Evolutionary conservation across 331 rosid species (phyloP).

Genomic region (Stylosanthes scabra): DNA sequence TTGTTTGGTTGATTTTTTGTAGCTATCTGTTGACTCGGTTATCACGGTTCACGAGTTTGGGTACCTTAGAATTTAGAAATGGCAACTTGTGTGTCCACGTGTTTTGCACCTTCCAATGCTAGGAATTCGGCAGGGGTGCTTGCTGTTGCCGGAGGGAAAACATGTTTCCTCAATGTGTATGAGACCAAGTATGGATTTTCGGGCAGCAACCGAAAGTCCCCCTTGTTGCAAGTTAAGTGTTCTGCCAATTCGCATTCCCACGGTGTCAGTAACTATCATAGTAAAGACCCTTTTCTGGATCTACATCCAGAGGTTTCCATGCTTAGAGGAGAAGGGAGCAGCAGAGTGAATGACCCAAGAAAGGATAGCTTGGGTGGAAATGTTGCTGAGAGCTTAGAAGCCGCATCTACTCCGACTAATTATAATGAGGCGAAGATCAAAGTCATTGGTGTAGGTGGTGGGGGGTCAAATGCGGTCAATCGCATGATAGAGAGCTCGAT

Average conservation of each 20-base stretch:
- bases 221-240: conserved; percentile 58
- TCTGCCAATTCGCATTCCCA: conserved; percentile 66
- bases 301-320: conserved; percentile 92
- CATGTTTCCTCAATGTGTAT: conserved; percentile 44
- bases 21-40: conserved; percentile 3
- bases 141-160: conserved; percentile 63
- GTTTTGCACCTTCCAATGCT: conserved; percentile 62
- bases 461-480: conserved; percentile 97
- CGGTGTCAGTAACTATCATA: conserved; percentile 57
- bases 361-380: conserved; percentile 67
- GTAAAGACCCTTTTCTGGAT: conserved; percentile 86
- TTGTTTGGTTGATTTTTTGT: not conserved
- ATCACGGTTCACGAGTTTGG: conserved; percentile 35
- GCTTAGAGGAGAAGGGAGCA: conserved; percentile 91
- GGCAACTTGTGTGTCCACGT: conserved; percentile 60
- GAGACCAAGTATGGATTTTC: conserved; percentile 55
- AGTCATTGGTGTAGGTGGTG: conserved; percentile 98
- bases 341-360: conserved; percentile 51
- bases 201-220: conserved; percentile 53
- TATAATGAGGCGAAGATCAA: conserved; percentile 85
- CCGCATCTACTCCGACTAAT: conserved; percentile 48
- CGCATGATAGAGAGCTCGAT: conserved; percentile 99
- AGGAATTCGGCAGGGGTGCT: conserved; percentile 65
- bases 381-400: conserved; percentile 63
- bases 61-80: conserved; percentile 45